Conservation (phyloP, 2,329 filamentous ascomycete genomes). For the Ceratocystis alfenasii region DNA sequence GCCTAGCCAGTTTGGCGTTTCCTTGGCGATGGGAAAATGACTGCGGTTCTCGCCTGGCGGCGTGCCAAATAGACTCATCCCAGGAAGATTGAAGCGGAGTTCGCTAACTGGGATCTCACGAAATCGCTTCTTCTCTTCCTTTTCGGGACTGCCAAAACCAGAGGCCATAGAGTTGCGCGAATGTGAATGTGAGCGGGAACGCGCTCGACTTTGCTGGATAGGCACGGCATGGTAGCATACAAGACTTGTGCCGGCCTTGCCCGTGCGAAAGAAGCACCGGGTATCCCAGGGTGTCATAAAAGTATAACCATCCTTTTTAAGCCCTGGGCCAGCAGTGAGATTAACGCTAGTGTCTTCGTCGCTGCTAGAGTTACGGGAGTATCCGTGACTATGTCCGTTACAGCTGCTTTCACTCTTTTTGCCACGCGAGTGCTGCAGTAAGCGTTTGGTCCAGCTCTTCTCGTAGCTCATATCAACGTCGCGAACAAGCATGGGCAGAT, state of each 20-base stretch:
- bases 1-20: slow-evolving; percentile 59
- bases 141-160: slow-evolving; percentile 4
- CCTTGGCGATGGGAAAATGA: slow-evolving; percentile 30
- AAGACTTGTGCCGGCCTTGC: slow-evolving; percentile 59
- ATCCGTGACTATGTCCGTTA: slow-evolving; percentile 25
- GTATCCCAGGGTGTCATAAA: slow-evolving; percentile 83
- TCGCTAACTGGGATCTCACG: slow-evolving; percentile 54
- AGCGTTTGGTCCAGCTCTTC: slow-evolving; percentile 29
- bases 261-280: slow-evolving; percentile 72
- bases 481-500: slow-evolving; percentile 32
- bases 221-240: slow-evolving; percentile 62
- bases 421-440: slow-evolving; percentile 21
- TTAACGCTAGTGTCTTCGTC: slow-evolving; percentile 17
- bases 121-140: slow-evolving; percentile 8
- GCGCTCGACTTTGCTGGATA: slow-evolving; percentile 27
- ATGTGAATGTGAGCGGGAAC: slow-evolving; percentile 19
- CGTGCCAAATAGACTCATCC: slow-evolving; percentile 37
- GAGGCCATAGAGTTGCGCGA: slow-evolving; percentile 22
- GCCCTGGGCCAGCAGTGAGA: slow-evolving; percentile 34
- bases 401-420: slow-evolving; percentile 16
- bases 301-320: slow-evolving; percentile 54
- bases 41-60: slow-evolving; percentile 29
- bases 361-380: slow-evolving; percentile 2
- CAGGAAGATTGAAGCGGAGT: slow-evolving; percentile 78
- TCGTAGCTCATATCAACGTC: slow-evolving; percentile 48